Evolutionary conservation across 2,329 filamentous ascomycete genomes (phyloP), one percentile per base, ranked within the genome.

Genomic region (Fonsecaea monophora): DNA sequence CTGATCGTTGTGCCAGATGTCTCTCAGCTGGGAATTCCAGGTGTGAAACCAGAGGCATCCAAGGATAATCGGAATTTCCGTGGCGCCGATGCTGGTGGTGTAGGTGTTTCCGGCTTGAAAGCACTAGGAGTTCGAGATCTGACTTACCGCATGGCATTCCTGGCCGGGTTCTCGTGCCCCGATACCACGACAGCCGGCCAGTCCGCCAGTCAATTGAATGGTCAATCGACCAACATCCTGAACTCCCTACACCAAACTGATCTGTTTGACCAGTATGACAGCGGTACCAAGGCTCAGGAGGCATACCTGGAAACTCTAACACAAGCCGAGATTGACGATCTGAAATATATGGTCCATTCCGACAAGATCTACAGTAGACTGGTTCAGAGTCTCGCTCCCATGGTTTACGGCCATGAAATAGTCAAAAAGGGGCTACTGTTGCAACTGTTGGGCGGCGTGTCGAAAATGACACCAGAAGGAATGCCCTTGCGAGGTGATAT

Each of bases 1-100:
- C 81, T 98, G 70, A 98, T 99, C 68, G 95, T 99, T 18, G 93
- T 99, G 38, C 95, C 95, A 0, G 95, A 99, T 77, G 92, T 99
- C 68, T 97, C 93, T 76, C 95, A 98, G 78, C 87, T 99, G 64
- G 90, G 94, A 45, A 87, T 98, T 35, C 95, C 95, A 1, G 95
- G 95, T 56, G 85, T 93, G 30, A 86, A 90, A 64, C 90, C 92
- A 15, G 92, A 93, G 67, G 92, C 94, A 21, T 87, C 94, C 42
- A 88, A 94, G 68, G 94, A 98, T 75, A 92, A 92, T 68, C 86
- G 88, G 58, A 90, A 90, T 72, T 86, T 88, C 58, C 88, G 93
- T 66, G 90, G 89, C 64, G 89, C 87, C 60, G 94, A 97, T 74
- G 92, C 86, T 13, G 94, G 94, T 21, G 92, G 93, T 30, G 90